These are phyloP conservation scores for Penicillium glabrum DNA, from an alignment of 2,329 filamentous ascomycete genomes.

Conservation along the genomic window DNA sequence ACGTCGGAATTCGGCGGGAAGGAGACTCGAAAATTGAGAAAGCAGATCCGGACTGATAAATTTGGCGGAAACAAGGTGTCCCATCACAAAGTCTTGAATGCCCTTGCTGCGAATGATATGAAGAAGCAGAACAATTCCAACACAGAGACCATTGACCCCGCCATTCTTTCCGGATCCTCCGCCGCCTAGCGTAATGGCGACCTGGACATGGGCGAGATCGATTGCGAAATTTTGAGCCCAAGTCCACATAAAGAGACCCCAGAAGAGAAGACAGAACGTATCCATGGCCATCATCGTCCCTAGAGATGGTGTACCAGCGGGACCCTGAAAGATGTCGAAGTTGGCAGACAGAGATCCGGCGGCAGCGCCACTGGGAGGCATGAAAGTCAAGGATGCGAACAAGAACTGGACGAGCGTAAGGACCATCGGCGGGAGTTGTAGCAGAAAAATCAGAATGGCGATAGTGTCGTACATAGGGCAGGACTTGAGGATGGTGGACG, in stretches of 20 bases:
- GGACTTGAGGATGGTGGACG: conserved; percentile 81
- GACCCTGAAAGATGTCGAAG: conserved; percentile 87
- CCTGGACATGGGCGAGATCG: conserved; percentile 88
- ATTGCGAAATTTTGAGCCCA: conserved; percentile 85
- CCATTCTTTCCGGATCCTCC: conserved; percentile 58
- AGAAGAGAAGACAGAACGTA: conserved; percentile 76
- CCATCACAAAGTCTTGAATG: conserved; percentile 51
- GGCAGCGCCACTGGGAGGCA: conserved; percentile 76
- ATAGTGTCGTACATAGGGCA: conserved; percentile 93
- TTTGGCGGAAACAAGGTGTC: conserved; percentile 46
- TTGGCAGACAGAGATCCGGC: conserved; percentile 75
- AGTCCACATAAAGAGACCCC: conserved; percentile 78
- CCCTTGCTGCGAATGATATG: conserved; percentile 48
- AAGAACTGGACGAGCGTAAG: conserved; percentile 87
- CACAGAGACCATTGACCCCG: conserved; percentile 47
- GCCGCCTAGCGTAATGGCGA: conserved; percentile 85
- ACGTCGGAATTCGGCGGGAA: conserved; percentile 46
- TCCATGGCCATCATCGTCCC: conserved; percentile 84
- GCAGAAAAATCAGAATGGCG: conserved; percentile 91
- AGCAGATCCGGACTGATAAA: conserved; percentile 44
- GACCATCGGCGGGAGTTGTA: conserved; percentile 85
- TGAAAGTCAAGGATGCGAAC: conserved; percentile 90
- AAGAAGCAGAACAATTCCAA: conserved; percentile 46
- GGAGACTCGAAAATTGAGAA: conserved; percentile 43
- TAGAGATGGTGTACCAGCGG: conserved; percentile 80